Base-by-base conservation (phyloP, 345 rosid genomes). In the Linum trigynum region DNA sequence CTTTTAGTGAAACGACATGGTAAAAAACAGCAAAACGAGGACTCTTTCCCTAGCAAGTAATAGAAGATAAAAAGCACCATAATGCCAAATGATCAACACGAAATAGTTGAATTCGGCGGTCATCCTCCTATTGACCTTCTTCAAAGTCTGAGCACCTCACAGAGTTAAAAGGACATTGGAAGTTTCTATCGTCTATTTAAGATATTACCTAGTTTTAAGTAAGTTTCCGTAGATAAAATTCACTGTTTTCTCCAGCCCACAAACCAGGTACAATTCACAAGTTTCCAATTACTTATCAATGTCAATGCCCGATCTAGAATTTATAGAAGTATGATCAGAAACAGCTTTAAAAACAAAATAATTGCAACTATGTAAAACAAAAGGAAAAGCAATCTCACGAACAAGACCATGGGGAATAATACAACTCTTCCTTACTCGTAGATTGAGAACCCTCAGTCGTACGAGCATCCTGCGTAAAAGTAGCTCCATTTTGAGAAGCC, bases 401-500 rank as follows among this genome's bases (percentile, higher is more conserved):
- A 16, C 57, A n/a, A 9, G 4, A 0, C 16, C 32, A 51, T 39
- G 38, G n/a, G 41, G 10, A 51, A 69, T 40, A 58, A 32, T 32
- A 63, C 55, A 11, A 4, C 66, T 64, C 65, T 64, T 64, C 82
- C 91, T 69, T 71, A 86, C 97, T 67, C 23, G 82, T 61, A 78
- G 87, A 77, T 66, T 79, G 81, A 43, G 71, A 67, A 65, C 78
- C 78, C 55, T 67, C 74, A 35, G 75, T 57, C 10, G 78, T 71
- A 76, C 75, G 57, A 9, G 72, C 67, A 71, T 69, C 79, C 59
- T 76, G 71, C 73, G 68, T 83, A 55, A 83, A 78, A 66, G 88
- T 83, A 69, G 86, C 81, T 73, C 97, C 97, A 74, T 88, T 90
- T 81, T 85, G 83, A 78, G 76, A 74, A 79, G 77, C 85, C 96